phyloP scores from a whole-genome alignment of 352 stramenopile genomes.

The Phytopythium litorale region DNA sequence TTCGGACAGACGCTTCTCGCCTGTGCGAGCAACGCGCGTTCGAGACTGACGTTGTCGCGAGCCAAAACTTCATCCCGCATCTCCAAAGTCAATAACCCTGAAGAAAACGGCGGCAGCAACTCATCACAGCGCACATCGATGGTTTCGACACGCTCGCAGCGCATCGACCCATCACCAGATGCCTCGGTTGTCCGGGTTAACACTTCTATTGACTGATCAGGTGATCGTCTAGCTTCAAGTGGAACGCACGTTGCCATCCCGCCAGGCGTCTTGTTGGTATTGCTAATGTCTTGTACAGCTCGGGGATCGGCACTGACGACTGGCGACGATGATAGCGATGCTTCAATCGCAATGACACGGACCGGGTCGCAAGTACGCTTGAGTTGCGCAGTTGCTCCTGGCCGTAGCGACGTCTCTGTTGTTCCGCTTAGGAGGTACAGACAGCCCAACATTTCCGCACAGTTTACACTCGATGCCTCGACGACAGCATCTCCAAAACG shows the following conservation, averaged over 20 bases:
- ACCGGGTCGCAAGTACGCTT: slow-evolving; percentile 21
- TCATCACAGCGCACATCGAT: neutral
- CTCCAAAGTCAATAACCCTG: neutral
- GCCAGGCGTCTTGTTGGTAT: neutral
- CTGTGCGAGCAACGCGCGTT: neutral
- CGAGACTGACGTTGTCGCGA: neutral
- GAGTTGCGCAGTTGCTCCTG: slow-evolving; percentile 27
- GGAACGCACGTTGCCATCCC: neutral
- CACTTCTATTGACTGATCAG: neutral
- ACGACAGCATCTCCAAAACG: slow-evolving; percentile 23
- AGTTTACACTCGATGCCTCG: slow-evolving; percentile 7
- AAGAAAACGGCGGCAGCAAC: neutral
- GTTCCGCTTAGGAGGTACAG: slow-evolving; percentile 28
- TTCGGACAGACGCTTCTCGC: neutral
- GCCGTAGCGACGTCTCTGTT: slow-evolving; percentile 32
- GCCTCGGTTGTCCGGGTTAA: neutral
- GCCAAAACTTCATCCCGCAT: neutral
- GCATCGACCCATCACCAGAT: no score
- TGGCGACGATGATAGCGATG: neutral
- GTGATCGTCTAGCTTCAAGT: neutral
- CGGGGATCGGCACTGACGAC: neutral
- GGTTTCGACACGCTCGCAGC: neutral
- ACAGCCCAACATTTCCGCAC: slow-evolving; percentile 24
- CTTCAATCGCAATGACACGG: slow-evolving; percentile 25
- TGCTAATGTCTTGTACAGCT: no score